Evolutionary conservation across 164 flowering plant species (phyloP).

Genomic region (Vitis labrusca): DNA sequence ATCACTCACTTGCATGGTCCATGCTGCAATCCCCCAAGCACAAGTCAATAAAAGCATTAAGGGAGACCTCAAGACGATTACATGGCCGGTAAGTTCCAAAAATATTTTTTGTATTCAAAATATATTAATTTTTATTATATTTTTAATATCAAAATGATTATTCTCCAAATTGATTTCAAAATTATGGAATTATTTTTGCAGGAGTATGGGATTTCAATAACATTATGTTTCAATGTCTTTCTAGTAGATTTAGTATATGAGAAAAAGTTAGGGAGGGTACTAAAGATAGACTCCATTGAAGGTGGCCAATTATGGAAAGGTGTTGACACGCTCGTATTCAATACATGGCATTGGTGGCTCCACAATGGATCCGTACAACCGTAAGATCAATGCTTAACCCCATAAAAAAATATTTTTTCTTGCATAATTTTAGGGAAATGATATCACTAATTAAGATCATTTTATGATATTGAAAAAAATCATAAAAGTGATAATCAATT

Average conservation of each 20-base stretch:
- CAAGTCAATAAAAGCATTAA: too few relatives aligned
- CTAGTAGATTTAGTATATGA: constrained; percentile 20
- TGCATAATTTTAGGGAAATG: neutral
- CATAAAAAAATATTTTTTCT: neutral
- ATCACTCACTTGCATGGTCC: constrained; percentile 43
- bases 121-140: too few relatives aligned
- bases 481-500: too few relatives aligned
- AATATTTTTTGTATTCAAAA: too few relatives aligned
- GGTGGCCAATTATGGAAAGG: constrained; percentile 14
- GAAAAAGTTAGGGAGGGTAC: constrained; percentile 12
- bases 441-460: too few relatives aligned
- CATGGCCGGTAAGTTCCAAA: too few relatives aligned
- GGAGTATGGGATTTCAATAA: constrained; percentile 18
- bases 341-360: constrained; percentile 39
- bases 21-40: constrained; percentile 23
- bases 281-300: constrained; percentile 18
- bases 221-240: constrained; percentile 12
- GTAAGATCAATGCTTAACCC: neutral
- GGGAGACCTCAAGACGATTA: too few relatives aligned
- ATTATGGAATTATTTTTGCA: constrained; percentile 7
- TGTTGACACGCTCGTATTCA: constrained; percentile 25
- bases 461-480: too few relatives aligned
- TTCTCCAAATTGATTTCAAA: too few relatives aligned
- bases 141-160: too few relatives aligned
- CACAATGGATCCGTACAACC: neutral